Percentiles rank a stretch among this genome's conserved stretches.
These are phyloP conservation scores for Myochromella boudieri DNA, from an alignment of 768 basidiomycete genomes.

Conservation along the genomic window DNA sequence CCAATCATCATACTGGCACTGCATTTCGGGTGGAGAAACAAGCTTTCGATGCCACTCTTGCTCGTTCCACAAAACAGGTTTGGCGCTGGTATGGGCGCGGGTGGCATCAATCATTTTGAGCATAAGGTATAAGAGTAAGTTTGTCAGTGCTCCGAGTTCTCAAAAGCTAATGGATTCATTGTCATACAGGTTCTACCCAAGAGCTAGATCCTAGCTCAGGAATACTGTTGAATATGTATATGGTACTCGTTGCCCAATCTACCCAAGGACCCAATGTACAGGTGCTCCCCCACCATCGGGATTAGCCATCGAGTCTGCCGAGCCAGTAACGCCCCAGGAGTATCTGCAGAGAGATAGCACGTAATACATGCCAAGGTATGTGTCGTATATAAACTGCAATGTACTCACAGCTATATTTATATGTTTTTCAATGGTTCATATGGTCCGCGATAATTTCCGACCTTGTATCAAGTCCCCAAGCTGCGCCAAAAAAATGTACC, in stretches of 20 bases:
- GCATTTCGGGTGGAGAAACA: background rate
- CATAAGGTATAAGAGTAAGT: background rate
- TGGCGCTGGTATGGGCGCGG: background rate
- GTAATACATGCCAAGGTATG: too few species aligned
- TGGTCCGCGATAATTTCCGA: too few species aligned
- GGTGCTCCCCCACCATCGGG: background rate
- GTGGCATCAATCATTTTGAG: background rate
- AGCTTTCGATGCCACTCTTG: background rate
- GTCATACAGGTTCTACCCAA: background rate
- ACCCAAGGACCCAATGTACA: background rate
- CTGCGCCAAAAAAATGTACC: too few species aligned
- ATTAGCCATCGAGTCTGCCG: background rate
- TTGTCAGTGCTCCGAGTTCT: too few species aligned
- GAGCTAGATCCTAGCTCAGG: background rate
- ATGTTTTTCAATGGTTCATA: too few species aligned
- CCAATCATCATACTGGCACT: background rate
- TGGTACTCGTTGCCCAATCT: background rate
- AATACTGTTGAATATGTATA: background rate
- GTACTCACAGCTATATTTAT: too few species aligned
- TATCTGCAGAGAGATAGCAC: background rate
- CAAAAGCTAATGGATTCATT: background rate
- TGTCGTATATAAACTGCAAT: too few species aligned
- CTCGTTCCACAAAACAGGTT: background rate
- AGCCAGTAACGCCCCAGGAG: background rate
- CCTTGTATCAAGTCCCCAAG: too few species aligned